A percentile compares a stretch with the other conserved stretches of the same genome.
Conservation (phyloP, 1,139 yeast species). For the Petasospora fabianii region DNA sequence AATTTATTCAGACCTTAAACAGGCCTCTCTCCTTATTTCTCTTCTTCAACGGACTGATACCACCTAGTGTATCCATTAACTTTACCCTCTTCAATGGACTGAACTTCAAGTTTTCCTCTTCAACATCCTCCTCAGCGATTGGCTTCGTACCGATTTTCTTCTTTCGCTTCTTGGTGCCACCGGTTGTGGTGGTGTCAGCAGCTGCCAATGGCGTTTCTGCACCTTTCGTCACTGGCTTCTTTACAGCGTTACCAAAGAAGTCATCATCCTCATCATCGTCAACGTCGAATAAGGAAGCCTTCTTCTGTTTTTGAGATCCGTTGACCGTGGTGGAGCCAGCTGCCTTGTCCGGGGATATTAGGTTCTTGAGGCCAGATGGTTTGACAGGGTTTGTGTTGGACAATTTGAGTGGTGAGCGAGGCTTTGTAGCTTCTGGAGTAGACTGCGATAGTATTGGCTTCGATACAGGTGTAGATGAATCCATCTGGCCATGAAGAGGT, state of each 20-base stretch:
- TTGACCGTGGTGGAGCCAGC: not conserved
- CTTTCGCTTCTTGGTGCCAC: slow-evolving; percentile 18
- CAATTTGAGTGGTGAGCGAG: slow-evolving; percentile 19
- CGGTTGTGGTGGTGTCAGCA: slow-evolving; percentile 1
- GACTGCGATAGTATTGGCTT: slow-evolving; percentile 23
- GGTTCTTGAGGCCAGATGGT: slow-evolving; percentile 24
- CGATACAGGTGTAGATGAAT: slow-evolving; percentile 15
- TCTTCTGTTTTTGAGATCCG: slow-evolving; percentile 7
- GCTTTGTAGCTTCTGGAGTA: slow-evolving; percentile 20
- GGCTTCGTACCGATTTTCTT: slow-evolving; percentile 21
- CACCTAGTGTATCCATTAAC: slow-evolving; percentile 23
- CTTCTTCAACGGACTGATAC: slow-evolving; percentile 26
- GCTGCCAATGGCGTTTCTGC: not conserved
- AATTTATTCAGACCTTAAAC: slow-evolving; percentile 23
- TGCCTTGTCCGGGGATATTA: slow-evolving; percentile 20
- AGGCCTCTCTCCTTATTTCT: slow-evolving; percentile 26
- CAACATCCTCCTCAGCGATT: slow-evolving; percentile 22
- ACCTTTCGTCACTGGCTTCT: slow-evolving; percentile 11
- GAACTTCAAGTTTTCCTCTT: slow-evolving; percentile 13
- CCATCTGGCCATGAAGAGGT: not conserved
- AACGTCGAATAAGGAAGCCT: slow-evolving; percentile 25
- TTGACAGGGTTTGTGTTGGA: slow-evolving; percentile 7
- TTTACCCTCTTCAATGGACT: slow-evolving; percentile 25
- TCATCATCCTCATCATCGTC: slow-evolving; percentile 29
- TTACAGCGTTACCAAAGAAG: slow-evolving; percentile 20